Percentiles rank a stretch among this genome's conserved stretches.
Conservation (phyloP, 2,329 filamentous ascomycete genomes). For the Acrodontium crateriforme region DNA sequence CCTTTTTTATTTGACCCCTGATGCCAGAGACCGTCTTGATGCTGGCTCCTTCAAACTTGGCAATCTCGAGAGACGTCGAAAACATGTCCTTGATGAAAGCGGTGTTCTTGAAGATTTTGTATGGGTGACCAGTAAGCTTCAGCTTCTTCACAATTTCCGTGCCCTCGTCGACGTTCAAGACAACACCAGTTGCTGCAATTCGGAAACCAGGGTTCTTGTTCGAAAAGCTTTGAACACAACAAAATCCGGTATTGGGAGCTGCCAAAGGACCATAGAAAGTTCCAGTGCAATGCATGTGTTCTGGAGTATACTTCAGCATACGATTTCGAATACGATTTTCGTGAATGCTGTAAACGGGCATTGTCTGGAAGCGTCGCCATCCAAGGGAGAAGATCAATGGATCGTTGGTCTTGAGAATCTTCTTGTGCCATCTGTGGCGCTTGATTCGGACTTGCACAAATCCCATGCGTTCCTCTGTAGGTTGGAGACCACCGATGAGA, state of each 20-base stretch:
- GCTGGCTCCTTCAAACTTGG: slow-evolving; percentile 92
- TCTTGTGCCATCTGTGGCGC: slow-evolving; percentile 96
- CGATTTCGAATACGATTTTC: slow-evolving; percentile 87
- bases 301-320: slow-evolving; percentile 97
- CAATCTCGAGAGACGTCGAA: slow-evolving; percentile 78
- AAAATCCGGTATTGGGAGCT: slow-evolving; percentile 90
- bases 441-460: slow-evolving; percentile 95
- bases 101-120: slow-evolving; percentile 99
- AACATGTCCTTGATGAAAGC: slow-evolving; percentile 99
- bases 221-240: slow-evolving; percentile 79
- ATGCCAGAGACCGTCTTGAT: slow-evolving; percentile 95
- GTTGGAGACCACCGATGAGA: slow-evolving; percentile 77
- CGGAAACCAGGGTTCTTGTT: slow-evolving; percentile 79
- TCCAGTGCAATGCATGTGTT: slow-evolving; percentile 98
- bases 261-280: slow-evolving; percentile 93
- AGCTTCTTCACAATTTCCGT: slow-evolving; percentile 99
- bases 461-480: slow-evolving; percentile 90
- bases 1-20: slow-evolving; percentile 92
- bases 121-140: slow-evolving; percentile 82
- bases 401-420: slow-evolving; percentile 96
- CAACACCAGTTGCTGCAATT: slow-evolving; percentile 85
- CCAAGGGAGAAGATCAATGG: slow-evolving; percentile 93
- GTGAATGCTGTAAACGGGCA: slow-evolving; percentile 88
- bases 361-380: slow-evolving; percentile 86
- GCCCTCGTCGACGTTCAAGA: slow-evolving; percentile 85